Conservation (phyloP, 2,329 filamentous ascomycete species). For the Delphinella strobiligena region DNA sequence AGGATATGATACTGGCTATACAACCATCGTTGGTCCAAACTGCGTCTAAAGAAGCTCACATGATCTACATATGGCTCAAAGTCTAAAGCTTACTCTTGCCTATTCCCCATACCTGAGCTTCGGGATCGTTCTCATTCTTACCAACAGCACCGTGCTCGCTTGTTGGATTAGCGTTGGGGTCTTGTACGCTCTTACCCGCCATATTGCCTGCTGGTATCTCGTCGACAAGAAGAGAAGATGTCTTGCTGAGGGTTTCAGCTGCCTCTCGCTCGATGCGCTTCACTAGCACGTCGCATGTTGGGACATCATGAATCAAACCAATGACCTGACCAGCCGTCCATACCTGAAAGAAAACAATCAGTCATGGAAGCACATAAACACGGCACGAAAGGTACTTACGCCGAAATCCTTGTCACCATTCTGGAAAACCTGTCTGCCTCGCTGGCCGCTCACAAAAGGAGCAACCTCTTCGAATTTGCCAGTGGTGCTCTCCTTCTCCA, state of each 20-base stretch:
- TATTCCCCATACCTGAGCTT: constrained; percentile 29
- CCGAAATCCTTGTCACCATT: constrained; percentile 86
- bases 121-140: constrained; percentile 26
- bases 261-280: constrained; percentile 35
- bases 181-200: constrained; percentile 17
- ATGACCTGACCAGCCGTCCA: constrained; percentile 98
- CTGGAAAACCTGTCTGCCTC: constrained; percentile 80
- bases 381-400: constrained; percentile 43
- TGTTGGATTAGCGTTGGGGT: constrained; percentile 11
- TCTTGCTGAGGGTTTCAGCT: constrained; percentile 27
- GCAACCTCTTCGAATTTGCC: constrained; percentile 87
- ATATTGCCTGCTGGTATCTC: constrained; percentile 21
- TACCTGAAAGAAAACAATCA: constrained; percentile 43
- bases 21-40: too few species aligned
- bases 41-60: too few species aligned
- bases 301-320: constrained; percentile 40
- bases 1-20: too few species aligned
- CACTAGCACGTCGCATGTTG: constrained; percentile 34
- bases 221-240: constrained; percentile 26
- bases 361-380: not conserved
- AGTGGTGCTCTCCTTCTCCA: constrained; percentile 70
- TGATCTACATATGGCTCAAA: too few species aligned
- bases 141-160: constrained; percentile 19
- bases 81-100: constrained; percentile 29
- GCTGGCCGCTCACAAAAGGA: constrained; percentile 76